Evolutionary conservation across 2,329 filamentous ascomycete genomes (phyloP), one percentile per base, ranked within the genome.

Genomic region (Pseudocercospora crystallina): DNA sequence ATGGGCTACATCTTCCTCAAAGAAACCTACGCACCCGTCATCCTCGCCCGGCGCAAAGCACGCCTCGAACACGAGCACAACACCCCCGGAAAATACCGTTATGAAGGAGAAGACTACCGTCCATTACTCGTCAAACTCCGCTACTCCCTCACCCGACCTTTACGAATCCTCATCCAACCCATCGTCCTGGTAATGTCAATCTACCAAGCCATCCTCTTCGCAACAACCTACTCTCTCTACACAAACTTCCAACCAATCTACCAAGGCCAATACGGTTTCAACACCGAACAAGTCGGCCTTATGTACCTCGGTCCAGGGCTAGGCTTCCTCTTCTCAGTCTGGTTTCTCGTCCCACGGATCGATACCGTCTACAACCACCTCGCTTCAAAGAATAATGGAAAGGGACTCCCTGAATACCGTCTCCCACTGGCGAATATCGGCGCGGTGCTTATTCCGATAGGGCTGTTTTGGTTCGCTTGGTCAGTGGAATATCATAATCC

Each of bases 241-340:
- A 76, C 74, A 8, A 76, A 76, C 54, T 72, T 77, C 62, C 73
- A 76, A 55, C 68, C 70, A 13, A 76, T 77, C 49, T 77, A 73
- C 52, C 58, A 66, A 14, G 69, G 67, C 43, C 52, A 63, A 8
- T 77, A 76, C 51, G 71, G 71, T 49, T 76, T 76, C 60, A 69
- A 59, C 43, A 77, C 73, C 2, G 73, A 75, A 50, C 69, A 76
- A 57, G 73, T 76, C 14, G 74, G 74, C 1, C 60, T 76, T 1
- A 56, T 75, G 2, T 77, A 76, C 53, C 69, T 77, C 0, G 73
- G 71, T 2, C 74, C 72, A 4, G 74, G 74, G 0, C 52, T 71
- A 0, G 73, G 75, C 1, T 76, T 75, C 51, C 55, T 77, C 1
- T 65, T 69, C 37, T 69, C 71, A 5, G 71, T 76, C 15, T 73